These are phyloP conservation scores for Tetragonia tetragonoides DNA, from an alignment of 148 eudicot species.

Conservation along the genomic window DNA sequence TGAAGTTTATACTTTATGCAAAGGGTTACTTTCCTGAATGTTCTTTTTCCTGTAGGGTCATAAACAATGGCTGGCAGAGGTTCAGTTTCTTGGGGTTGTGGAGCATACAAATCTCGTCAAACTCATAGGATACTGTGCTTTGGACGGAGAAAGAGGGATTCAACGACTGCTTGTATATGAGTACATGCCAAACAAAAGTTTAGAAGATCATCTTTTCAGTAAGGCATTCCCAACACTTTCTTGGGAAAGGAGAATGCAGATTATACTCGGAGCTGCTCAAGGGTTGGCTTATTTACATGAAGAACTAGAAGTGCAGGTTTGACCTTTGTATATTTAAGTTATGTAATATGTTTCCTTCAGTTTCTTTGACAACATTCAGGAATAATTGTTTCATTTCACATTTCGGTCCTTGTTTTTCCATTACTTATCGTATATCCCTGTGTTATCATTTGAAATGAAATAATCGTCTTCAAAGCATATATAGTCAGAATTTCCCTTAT, in stretches of 20 bases:
- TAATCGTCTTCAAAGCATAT: too few relatives aligned
- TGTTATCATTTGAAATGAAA: too few relatives aligned
- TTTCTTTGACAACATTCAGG: background rate
- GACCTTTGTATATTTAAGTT: background rate
- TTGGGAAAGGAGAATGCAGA: conserved; percentile 68
- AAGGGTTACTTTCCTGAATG: background rate
- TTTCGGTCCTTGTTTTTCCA: too few relatives aligned
- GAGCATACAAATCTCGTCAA: conserved; percentile 84
- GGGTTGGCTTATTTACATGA: conserved; percentile 88
- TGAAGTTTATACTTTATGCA: background rate
- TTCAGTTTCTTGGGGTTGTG: conserved; percentile 82
- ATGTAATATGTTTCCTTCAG: background rate
- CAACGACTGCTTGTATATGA: conserved; percentile 84
- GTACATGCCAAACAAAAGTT: conserved; percentile 71
- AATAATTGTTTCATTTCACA: background rate
- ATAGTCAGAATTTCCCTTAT: too few relatives aligned
- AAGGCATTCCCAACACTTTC: conserved; percentile 47
- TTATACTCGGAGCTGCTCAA: conserved; percentile 82
- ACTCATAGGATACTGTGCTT: conserved; percentile 75
- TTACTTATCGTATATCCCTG: too few relatives aligned
- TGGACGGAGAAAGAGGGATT: conserved; percentile 77
- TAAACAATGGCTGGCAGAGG: conserved; percentile 91
- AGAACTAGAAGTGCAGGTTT: conserved; percentile 74
- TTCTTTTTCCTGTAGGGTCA: conserved; percentile 55
- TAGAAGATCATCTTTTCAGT: conserved; percentile 86